Evolutionary conservation across 78 protist genomes (phyloP), one percentile per base, ranked within the genome.

Genomic region (Protostelium mycophagum): DNA sequence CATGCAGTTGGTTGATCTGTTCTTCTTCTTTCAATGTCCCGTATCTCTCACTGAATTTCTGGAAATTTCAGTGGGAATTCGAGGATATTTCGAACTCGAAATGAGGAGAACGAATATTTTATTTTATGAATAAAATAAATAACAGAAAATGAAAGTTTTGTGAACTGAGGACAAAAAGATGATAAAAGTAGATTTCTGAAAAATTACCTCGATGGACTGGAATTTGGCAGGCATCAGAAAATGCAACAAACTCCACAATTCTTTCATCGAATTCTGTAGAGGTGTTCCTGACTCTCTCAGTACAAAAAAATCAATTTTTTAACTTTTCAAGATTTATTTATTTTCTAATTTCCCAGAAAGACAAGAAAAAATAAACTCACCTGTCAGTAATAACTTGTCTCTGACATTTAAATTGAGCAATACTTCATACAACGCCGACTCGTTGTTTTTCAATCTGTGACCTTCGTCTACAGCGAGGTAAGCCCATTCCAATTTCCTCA

Each of bases 241-340:
- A 37, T 94, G 88, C 36, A 98, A 86, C 38, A 98, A 93, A 35
- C 94, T 83, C 98, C 98, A 98, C 35, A 98, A 95, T 90, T 98
- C 99, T 86, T 93, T 86, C 31, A 96, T 1, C 25, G 92, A 87
- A 38, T 97, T 96, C 88, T 98, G 99, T 34, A 98, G 89, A 36
- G 99, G 99, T 34, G 99, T 98, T 86, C 99, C 99, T n/a, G n/a
- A n/a, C n/a, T 16, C 97, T 97, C n/a, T n/a, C n/a, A n/a, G n/a
- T n/a, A n/a, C n/a, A n/a, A n/a, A n/a, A n/a, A n/a, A n/a, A n/a
- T n/a, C n/a, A n/a, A n/a, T n/a, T n/a, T n/a, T n/a, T n/a, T n/a
- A n/a, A n/a, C n/a, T n/a, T n/a, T n/a, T n/a, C n/a, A n/a, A n/a
- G n/a, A n/a, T n/a, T n/a, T n/a, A n/a, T n/a, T n/a, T n/a, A n/a